Conservation (phyloP, 2,329 filamentous ascomycete genomes). For the Phoma sp. region DNA sequence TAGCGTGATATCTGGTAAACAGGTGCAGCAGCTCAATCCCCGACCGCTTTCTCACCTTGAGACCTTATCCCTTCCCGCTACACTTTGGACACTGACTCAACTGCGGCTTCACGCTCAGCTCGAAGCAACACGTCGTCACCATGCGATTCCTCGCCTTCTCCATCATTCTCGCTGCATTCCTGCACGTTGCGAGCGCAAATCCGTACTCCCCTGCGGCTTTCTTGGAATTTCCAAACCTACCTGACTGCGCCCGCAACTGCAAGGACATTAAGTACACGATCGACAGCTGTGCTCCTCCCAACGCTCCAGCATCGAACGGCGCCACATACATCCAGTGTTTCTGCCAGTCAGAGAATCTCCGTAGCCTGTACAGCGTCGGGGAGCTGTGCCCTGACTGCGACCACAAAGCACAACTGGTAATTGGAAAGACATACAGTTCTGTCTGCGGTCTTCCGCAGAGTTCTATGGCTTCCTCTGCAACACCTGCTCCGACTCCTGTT, state of each 20-base stretch:
- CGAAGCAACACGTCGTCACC: not conserved
- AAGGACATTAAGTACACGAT: conserved; percentile 41
- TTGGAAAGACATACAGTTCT: conserved; percentile 2
- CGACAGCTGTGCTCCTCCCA: conserved; percentile 69
- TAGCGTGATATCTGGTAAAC: not conserved
- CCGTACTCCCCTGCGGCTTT: not conserved
- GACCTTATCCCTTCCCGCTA: not conserved
- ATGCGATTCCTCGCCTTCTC: not conserved
- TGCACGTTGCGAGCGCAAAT: not conserved
- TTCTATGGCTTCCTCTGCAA: not conserved
- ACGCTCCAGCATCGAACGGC: conserved; percentile 57
- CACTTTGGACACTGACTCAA: not conserved
- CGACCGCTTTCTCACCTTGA: not conserved
- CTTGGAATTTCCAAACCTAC: conserved; percentile 1
- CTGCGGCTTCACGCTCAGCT: too few species aligned
- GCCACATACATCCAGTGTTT: conserved; percentile 72
- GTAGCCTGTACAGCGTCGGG: conserved; percentile 62
- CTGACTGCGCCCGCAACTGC: conserved; percentile 10
- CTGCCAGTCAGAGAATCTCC: conserved; percentile 69
- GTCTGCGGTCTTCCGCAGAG: conserved; percentile 1
- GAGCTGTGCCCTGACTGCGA: conserved; percentile 68
- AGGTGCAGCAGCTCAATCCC: not conserved
- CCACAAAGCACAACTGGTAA: conserved; percentile 60
- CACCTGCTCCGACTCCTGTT: not conserved
- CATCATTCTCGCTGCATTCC: not conserved